Percentiles rank a stretch among this genome's conserved stretches.
Conservation (phyloP, 352 stramenopile species). For the Thraustochytrium sp. region DNA sequence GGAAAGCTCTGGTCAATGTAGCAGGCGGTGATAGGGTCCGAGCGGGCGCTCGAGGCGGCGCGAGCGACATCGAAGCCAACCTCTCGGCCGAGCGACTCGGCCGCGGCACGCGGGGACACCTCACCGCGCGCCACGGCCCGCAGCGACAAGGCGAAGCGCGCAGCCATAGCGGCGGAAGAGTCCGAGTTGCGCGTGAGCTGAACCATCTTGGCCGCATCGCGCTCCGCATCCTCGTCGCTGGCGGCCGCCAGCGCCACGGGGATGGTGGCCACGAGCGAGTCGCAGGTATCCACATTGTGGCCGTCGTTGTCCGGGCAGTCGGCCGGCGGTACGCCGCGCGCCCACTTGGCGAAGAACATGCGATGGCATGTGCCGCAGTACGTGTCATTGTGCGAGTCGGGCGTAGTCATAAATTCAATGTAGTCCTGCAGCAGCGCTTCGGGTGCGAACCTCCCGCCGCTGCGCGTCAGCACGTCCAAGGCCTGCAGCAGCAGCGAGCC, state of each 20-base stretch:
- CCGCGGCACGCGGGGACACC: conserved; percentile 23
- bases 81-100: neutral
- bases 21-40: conserved; percentile 61
- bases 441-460: conserved; percentile 47
- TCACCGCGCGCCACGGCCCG: conserved; percentile 48
- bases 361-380: conserved; percentile 70
- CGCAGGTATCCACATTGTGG: conserved; percentile 72
- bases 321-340: conserved; percentile 51
- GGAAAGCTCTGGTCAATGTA: conserved; percentile 62
- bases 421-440: conserved; percentile 61
- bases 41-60: neutral
- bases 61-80: conserved; percentile 9
- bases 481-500: conserved; percentile 56
- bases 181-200: neutral
- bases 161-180: conserved; percentile 22
- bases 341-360: conserved; percentile 75
- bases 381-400: conserved; percentile 67
- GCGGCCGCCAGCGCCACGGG: conserved; percentile 38
- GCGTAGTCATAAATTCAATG: conserved; percentile 66
- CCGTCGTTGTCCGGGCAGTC: conserved; percentile 70
- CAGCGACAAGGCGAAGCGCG: conserved; percentile 56
- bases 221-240: neutral
- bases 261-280: conserved; percentile 51
- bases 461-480: conserved; percentile 56
- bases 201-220: neutral